These are phyloP conservation scores for Neoboletus subvelutipes DNA, from an alignment of 768 basidiomycete species.

Conservation along the genomic window DNA sequence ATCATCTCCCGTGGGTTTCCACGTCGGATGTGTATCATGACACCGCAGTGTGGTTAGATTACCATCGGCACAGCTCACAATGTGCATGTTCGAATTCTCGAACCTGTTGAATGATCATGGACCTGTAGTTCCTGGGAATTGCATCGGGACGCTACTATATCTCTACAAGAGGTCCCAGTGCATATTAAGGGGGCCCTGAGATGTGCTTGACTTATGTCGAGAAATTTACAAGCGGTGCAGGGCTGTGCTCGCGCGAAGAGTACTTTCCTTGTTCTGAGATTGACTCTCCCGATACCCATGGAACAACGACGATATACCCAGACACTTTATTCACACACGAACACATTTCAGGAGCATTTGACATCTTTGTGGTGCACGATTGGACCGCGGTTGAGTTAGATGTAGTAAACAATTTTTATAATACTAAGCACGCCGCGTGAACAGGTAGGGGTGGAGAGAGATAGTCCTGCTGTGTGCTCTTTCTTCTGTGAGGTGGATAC, in stretches of 20 bases:
- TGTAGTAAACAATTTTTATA: not conserved
- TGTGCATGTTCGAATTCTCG: not conserved
- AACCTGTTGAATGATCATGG: not conserved
- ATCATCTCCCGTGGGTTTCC: not conserved
- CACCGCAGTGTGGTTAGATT: not conserved
- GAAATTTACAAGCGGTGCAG: no score
- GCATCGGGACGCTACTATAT: not conserved
- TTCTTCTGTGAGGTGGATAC: not conserved
- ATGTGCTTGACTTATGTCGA: not conserved
- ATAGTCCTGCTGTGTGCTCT: not conserved
- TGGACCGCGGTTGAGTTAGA: not conserved
- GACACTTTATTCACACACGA: not conserved
- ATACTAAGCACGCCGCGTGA: not conserved
- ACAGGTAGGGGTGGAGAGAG: not conserved
- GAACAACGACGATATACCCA: not conserved
- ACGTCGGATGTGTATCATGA: not conserved
- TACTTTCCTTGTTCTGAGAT: slow-evolving; percentile 1
- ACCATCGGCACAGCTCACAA: no score
- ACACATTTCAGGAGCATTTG: not conserved
- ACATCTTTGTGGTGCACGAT: not conserved
- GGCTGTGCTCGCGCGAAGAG: no score
- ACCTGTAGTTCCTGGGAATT: not conserved
- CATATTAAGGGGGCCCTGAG: not conserved
- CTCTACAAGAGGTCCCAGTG: not conserved
- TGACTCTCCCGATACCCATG: not conserved